Evolutionary conservation across 2,329 filamentous ascomycete genomes (phyloP), one percentile per base, ranked within the genome.

Genomic region (Botrytis hyacinthi): DNA sequence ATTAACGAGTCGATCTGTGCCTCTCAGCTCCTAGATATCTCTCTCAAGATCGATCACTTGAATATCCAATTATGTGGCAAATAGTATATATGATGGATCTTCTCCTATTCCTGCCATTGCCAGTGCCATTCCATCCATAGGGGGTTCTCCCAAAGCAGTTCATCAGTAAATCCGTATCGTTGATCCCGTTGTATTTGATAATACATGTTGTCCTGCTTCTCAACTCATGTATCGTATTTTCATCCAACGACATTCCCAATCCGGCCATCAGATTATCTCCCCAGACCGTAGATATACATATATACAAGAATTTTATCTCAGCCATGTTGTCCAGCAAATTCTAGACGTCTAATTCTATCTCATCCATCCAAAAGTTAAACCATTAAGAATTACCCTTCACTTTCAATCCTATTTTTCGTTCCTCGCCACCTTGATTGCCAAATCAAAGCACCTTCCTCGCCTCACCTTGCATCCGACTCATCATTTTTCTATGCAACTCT

Each of bases 401-500:
- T 26, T 26, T 44, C 54, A 26, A 5, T 40, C 7, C 35, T 9
- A 20, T 10, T 7, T 10, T 44, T 18, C 29, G n/a, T 40, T 4
- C 54, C 40, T 44, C 22, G 18, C 40, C 6, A 22, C 35, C 65
- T 5, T 44, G 5, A 37, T 20, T 20, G 18, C 42, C 63, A 51
- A 42, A 48, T 46, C 37, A 70, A 35, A 70, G 42, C 54, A 35
- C 40, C 22, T 18, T 60, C 54, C 67, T 70, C 40, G 67, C 67
- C 40, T 72, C 70, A 40, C 60, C 61, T 62, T 72, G 70, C 70
- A 72, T 72, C 22, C 48, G 78, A 78, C 59, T 35, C 88, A 98
- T 87, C 1, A 92, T 93, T 76, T 95, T 91, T 32, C 92, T 87
- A 81, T 98, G 95, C 35, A 91, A 87, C 63, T 93, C 91, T 70